These are phyloP conservation scores for Viola odorata DNA, from an alignment of 345 rosid species.

Conservation along the genomic window DNA sequence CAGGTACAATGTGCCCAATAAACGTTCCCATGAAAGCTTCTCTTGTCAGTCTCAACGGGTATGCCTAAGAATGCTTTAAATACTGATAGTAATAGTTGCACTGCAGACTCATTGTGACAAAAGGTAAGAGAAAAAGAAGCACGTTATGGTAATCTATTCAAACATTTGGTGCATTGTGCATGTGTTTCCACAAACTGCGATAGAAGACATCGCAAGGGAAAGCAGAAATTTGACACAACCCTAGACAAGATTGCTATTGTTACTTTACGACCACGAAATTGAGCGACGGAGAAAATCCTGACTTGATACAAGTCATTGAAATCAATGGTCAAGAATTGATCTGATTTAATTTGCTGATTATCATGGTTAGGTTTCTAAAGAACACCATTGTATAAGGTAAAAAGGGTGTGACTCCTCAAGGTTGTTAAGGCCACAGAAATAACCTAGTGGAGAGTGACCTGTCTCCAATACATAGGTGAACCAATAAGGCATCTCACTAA, in stretches of 20 bases:
- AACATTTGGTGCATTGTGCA: constrained; percentile 45
- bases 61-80: constrained; percentile 24
- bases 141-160: constrained; percentile 16
- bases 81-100: constrained; percentile 9
- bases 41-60: constrained; percentile 3
- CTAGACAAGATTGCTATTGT: constrained; percentile 1
- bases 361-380: constrained; percentile 2
- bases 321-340: not conserved
- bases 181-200: constrained; percentile 48
- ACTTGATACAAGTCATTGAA: constrained; percentile 1
- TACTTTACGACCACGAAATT: constrained; percentile 1
- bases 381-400: constrained; percentile 4
- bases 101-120: not conserved
- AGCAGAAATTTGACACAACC: constrained; percentile 1
- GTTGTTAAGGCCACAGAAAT: constrained; percentile 12
- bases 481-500: constrained; percentile 26
- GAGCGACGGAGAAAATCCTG: not conserved
- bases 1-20: constrained; percentile 65
- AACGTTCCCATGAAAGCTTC: constrained; percentile 56
- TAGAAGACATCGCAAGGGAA: constrained; percentile 12
- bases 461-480: constrained; percentile 19
- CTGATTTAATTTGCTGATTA: not conserved
- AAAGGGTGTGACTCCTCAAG: constrained; percentile 17
- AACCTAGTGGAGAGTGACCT: constrained; percentile 31
- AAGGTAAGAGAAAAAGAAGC: constrained; percentile 7